Percentiles rank a stretch among this genome's conserved stretches.
Evolutionary conservation across 2,329 filamentous ascomycete species (phyloP).

Genomic region (Dichotomopilus funicola): DNA sequence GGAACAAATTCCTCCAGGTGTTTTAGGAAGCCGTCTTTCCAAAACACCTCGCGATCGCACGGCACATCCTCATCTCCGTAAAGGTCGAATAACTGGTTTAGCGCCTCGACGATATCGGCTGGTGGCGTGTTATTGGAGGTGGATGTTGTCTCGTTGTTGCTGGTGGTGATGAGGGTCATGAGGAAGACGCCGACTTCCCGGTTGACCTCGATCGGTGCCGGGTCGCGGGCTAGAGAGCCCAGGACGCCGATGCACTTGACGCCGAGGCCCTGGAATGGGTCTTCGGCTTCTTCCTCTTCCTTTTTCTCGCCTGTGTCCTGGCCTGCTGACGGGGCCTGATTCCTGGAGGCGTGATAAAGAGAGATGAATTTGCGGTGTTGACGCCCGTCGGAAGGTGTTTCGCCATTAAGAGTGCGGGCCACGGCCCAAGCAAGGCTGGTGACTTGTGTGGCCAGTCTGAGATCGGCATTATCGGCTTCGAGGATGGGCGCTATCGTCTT

Average conservation of each 20-base stretch:
- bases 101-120: conserved; percentile 55
- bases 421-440: conserved; percentile 62
- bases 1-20: conserved; percentile 50
- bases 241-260: conserved; percentile 63
- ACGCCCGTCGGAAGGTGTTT: conserved; percentile 41
- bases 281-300: conserved; percentile 36
- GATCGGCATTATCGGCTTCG: conserved; percentile 53
- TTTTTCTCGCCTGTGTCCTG: conserved; percentile 18
- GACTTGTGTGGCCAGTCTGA: conserved; percentile 55
- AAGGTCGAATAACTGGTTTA: conserved; percentile 62
- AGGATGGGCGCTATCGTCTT: conserved; percentile 51
- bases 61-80: conserved; percentile 55
- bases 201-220: conserved; percentile 48
- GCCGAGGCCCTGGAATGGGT: conserved; percentile 56
- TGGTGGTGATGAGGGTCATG: conserved; percentile 45
- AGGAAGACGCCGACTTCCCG: conserved; percentile 59
- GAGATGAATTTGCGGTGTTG: conserved; percentile 60
- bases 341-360: conserved; percentile 54
- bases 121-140: conserved; percentile 40
- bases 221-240: conserved; percentile 54
- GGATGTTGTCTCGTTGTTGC: conserved; percentile 30
- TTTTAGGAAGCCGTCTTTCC: conserved; percentile 52
- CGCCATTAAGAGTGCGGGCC: conserved; percentile 46
- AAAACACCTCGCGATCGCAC: conserved; percentile 58
- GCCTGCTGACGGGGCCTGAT: conserved; percentile 27